Base-by-base conservation (phyloP, 495 filamentous ascomycete species). In the Immersiella caudata region DNA sequence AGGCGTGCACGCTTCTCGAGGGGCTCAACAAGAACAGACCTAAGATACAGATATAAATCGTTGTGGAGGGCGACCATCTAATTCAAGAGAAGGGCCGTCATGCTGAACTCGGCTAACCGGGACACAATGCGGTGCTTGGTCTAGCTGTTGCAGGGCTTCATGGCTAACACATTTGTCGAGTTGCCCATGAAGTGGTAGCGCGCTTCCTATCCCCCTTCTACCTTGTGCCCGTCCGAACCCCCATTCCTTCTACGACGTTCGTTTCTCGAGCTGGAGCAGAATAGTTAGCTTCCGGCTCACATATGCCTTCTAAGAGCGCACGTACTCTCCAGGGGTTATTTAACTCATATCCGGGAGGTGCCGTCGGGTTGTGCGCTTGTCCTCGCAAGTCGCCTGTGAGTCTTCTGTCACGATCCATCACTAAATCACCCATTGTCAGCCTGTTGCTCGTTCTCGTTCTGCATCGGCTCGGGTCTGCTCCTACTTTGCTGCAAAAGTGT, bases 401-500 rank as follows among this genome's bases (percentile, higher is more conserved):
- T 75, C 95, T 85, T 71, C 89, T 82, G 76, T 99, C 95, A 74
- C 95, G 88, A 66, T 97, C 90, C 93, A 98, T 97, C 96, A 99
- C 95, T 98, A 27, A 2, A 26, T 18, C 40, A n/a, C 18, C 21
- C n/a, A 65, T 64, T 67, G 73, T 77, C 66, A 79, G 77, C 56
- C 63, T 63, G 35, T 46, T 46, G 65, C 27, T 12, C 18, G 24
- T 49, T 11, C 5, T 1, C 21, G 22, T 46, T 11, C 52, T 0
- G 29, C n/a, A 35, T 27, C 49, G 14, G 27, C 29, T 66, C 58
- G 27, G 60, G 61, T 29, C 71, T 68, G 78, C 8, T 67, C 85
- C 73, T 88, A 94, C 91, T 93, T 91, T 93, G 91, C 91, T 93
- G 75, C 65, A 68, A 64, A 70, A 68, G 57, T 66, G 73, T 80